phyloP scores from a whole-genome alignment of 345 rosid species.

The Brassica juncea region DNA sequence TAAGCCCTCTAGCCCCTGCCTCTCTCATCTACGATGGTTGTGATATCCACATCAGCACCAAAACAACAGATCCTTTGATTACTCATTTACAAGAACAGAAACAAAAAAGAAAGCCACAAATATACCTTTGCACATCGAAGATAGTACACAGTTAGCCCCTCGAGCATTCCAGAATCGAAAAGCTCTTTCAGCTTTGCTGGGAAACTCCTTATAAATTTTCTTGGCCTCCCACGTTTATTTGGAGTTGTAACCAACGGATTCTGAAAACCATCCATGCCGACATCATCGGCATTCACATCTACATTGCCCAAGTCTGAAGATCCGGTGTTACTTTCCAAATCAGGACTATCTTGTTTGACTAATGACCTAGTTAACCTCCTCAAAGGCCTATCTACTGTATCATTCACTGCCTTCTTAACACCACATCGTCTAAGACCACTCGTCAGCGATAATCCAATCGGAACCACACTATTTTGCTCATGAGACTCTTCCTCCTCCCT shows the following conservation, averaged over 20 bases:
- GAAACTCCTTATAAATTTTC: conserved; percentile 48
- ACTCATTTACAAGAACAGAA: not conserved
- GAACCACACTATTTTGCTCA: conserved; percentile 16
- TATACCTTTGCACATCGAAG: conserved; percentile 64
- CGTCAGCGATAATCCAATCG: not conserved
- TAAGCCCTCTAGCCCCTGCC: conserved; percentile 51
- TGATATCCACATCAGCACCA: conserved; percentile 7
- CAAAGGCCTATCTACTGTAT: conserved; percentile 14
- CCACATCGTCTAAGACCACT: not conserved
- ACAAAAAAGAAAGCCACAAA: not conserved
- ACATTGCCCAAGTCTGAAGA: conserved; percentile 23
- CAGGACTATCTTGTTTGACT: conserved; percentile 23
- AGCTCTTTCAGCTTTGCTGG: conserved; percentile 66
- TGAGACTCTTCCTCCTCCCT: not conserved
- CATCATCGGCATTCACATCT: conserved; percentile 20
- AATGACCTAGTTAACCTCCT: conserved; percentile 40
- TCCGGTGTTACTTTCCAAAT: not conserved
- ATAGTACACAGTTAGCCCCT: conserved; percentile 69
- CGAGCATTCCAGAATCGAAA: conserved; percentile 73
- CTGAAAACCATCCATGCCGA: conserved; percentile 3
- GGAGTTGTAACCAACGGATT: conserved; percentile 28
- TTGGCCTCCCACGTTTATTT: conserved; percentile 47
- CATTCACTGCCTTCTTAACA: conserved; percentile 16
- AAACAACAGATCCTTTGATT: no score
- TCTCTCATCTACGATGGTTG: conserved; percentile 44